phyloP scores from a whole-genome alignment of 176 grass and related monocot species.

The Oryza punctata region DNA sequence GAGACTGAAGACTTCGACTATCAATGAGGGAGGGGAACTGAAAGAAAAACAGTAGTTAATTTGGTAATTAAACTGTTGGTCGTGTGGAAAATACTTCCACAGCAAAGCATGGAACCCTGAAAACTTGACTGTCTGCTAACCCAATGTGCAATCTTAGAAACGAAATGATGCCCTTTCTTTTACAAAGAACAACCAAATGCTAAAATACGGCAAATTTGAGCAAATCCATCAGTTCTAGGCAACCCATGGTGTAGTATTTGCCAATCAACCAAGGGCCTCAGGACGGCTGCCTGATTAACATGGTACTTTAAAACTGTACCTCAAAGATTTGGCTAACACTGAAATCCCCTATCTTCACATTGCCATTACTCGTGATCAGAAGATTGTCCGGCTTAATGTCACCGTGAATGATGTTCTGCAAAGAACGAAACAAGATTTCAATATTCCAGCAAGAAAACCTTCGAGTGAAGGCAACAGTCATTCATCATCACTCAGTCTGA shows the following conservation, averaged over 20 bases:
- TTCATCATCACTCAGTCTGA: neutral
- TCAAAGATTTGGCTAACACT: slow-evolving; percentile 84
- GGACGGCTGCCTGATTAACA: neutral
- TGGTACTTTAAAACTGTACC: slow-evolving; percentile 38
- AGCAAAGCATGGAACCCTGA: neutral
- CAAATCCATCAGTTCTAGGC: neutral
- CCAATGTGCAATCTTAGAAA: neutral
- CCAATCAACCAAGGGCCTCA: neutral
- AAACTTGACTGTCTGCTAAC: neutral
- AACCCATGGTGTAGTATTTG: neutral
- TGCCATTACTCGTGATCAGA: slow-evolving; percentile 58
- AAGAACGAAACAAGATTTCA: slow-evolving; percentile 11
- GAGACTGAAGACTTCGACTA: neutral
- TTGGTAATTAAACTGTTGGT: neutral
- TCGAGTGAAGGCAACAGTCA: neutral
- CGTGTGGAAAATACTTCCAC: neutral
- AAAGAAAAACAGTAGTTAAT: neutral
- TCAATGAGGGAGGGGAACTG: neutral
- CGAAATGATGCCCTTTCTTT: neutral
- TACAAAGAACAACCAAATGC: neutral
- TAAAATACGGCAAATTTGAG: neutral
- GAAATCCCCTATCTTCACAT: slow-evolving; percentile 87
- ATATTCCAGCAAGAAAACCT: neutral
- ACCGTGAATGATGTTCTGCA: slow-evolving; percentile 77
- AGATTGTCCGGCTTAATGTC: slow-evolving; percentile 87